phyloP scores from a whole-genome alignment of 768 basidiomycete genomes.

The Lyophyllum decastes region DNA sequence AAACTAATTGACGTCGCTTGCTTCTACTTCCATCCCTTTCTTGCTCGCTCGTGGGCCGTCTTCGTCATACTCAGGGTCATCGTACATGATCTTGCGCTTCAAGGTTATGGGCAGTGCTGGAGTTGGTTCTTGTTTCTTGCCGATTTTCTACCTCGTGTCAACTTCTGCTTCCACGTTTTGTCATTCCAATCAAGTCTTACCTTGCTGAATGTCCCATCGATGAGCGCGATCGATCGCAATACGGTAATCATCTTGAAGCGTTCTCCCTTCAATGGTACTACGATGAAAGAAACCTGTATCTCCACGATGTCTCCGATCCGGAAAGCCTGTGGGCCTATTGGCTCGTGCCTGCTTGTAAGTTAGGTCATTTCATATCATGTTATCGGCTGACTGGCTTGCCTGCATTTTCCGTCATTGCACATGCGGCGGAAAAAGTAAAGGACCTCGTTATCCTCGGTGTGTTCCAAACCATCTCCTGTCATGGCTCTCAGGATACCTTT shows the following conservation, averaged over 20 bases:
- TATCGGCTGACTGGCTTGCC: background rate
- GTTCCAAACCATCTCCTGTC: slow-evolving; percentile 1
- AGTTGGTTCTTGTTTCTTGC: background rate
- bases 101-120: background rate
- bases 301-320: slow-evolving; percentile 16
- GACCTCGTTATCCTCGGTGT: slow-evolving; percentile 13
- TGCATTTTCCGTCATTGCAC: background rate
- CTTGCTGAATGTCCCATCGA: slow-evolving; percentile 7
- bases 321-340: slow-evolving; percentile 4
- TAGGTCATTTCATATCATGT: background rate
- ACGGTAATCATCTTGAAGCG: slow-evolving; percentile 9
- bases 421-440: no score
- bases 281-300: slow-evolving; percentile 7
- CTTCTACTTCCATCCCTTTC: no score
- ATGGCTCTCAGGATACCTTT: slow-evolving; percentile 5
- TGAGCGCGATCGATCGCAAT: slow-evolving; percentile 9
- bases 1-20: no score
- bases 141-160: background rate
- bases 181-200: background rate
- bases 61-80: background rate
- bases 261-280: slow-evolving; percentile 10
- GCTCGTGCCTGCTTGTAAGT: background rate
- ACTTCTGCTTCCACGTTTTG: background rate
- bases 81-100: background rate
- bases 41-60: background rate